A percentile compares a stretch with the other conserved stretches of the same genome.
These are phyloP conservation scores for Pythium biforme DNA, from an alignment of 352 stramenopile species.

Conservation along the genomic window DNA sequence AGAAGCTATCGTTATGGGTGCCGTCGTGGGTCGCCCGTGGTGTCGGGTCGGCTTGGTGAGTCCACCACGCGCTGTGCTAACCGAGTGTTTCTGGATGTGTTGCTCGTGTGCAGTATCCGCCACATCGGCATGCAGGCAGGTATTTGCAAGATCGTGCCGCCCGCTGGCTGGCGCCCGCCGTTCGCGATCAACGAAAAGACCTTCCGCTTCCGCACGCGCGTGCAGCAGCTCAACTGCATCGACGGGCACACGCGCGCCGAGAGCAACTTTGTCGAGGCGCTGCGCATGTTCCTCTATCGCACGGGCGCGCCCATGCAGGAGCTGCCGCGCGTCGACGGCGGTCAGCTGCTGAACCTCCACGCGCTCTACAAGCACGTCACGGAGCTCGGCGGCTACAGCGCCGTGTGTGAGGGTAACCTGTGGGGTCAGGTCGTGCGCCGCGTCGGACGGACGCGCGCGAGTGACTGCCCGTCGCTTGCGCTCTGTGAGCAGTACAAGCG, in stretches of 20 bases:
- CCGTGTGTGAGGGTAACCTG: constrained; percentile 33
- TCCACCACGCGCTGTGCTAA: background rate
- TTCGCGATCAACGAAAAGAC: constrained; percentile 86
- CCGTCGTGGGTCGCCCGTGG: background rate
- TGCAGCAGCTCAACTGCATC: constrained; percentile 95
- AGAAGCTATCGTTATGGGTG: constrained; percentile 1
- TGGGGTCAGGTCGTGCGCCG: constrained; percentile 66
- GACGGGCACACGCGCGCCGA: constrained; percentile 78
- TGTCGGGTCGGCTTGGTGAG: constrained; percentile 1
- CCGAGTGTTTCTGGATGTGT: background rate
- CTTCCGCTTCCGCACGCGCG: constrained; percentile 93
- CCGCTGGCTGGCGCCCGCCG: constrained; percentile 90
- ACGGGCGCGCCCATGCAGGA: constrained; percentile 76
- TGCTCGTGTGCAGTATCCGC: constrained; percentile 56
- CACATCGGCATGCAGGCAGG: constrained; percentile 92
- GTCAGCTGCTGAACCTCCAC: constrained; percentile 66
- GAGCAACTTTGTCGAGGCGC: constrained; percentile 75
- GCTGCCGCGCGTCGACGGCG: constrained; percentile 60
- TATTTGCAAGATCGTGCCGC: constrained; percentile 99
- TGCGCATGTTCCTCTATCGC: constrained; percentile 83
- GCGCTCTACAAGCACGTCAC: constrained; percentile 66
- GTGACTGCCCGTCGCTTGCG: constrained; percentile 39
- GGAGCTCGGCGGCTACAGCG: constrained; percentile 49
- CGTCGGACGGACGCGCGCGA: constrained; percentile 54
- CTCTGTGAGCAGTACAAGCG: constrained; percentile 51